phyloP scores from a whole-genome alignment of 148 eudicot genomes.

The Rheum nobile region DNA sequence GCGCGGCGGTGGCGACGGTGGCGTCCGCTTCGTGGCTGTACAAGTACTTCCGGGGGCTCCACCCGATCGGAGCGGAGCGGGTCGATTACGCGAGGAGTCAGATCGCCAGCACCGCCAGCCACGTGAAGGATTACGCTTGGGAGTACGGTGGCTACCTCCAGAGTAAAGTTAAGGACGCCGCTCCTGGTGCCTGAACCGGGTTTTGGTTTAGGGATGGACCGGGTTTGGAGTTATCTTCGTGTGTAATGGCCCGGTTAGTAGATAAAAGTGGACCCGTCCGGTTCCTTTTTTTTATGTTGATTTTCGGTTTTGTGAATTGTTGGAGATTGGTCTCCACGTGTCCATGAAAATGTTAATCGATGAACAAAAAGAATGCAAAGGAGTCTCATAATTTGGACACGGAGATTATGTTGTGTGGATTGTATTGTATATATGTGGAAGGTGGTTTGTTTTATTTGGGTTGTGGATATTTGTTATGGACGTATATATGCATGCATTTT shows the following conservation, averaged over 20 bases:
- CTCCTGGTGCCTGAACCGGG: constrained; percentile 70
- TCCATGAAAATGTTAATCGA: background rate
- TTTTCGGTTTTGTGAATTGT: background rate
- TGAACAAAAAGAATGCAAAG: background rate
- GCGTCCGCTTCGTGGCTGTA: constrained; percentile 55
- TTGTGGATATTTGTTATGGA: too few species aligned
- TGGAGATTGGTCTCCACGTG: background rate
- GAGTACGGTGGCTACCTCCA: constrained; percentile 88
- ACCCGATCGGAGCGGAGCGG: constrained; percentile 76
- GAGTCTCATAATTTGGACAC: background rate
- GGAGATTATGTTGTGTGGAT: background rate
- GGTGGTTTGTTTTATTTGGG: too few species aligned
- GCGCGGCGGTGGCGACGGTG: constrained; percentile 20
- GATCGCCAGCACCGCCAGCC: constrained; percentile 62
- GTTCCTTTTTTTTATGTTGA: background rate
- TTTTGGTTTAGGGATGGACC: background rate
- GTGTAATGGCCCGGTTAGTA: background rate
- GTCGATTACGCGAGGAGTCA: constrained; percentile 68
- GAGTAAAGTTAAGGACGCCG: constrained; percentile 74
- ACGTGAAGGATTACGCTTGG: constrained; percentile 83
- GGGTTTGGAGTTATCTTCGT: background rate
- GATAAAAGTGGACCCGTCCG: background rate
- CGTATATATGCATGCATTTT: background rate
- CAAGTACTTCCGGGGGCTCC: constrained; percentile 53
- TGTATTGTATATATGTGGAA: too few species aligned